Percentiles rank a stretch among this genome's conserved stretches.
Evolutionary conservation across 2,329 filamentous ascomycete genomes (phyloP).

Genomic region (Microsporum canis): DNA sequence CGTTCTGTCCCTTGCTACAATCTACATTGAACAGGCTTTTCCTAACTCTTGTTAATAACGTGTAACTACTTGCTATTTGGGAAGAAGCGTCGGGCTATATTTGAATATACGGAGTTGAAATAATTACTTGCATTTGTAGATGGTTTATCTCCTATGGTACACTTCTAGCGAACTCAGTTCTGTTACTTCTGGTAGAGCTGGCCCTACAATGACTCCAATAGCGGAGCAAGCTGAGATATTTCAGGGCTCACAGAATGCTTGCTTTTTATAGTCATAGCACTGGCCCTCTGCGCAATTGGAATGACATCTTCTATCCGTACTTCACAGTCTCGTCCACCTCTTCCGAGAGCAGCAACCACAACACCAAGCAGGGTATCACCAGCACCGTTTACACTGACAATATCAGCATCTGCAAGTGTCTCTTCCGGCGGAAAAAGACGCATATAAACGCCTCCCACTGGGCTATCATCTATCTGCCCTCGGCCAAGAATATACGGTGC

Average conservation of each 20-base stretch:
- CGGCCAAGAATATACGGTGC: slow-evolving; percentile 62
- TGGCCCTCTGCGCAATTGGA: slow-evolving; percentile 69
- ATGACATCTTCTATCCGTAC: slow-evolving; percentile 52
- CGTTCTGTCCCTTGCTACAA: neutral
- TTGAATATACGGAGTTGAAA: neutral
- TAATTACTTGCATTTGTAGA: neutral
- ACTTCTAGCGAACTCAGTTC: no score
- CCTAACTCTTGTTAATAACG: neutral
- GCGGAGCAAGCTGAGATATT: slow-evolving; percentile 17
- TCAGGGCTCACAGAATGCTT: slow-evolving; percentile 52
- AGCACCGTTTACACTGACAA: slow-evolving; percentile 86
- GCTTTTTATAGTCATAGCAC: slow-evolving; percentile 66
- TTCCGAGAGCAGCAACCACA: slow-evolving; percentile 64
- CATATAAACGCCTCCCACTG: slow-evolving; percentile 77
- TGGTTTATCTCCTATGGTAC: neutral
- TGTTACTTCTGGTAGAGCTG: neutral
- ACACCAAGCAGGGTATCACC: slow-evolving; percentile 89
- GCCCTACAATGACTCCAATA: neutral
- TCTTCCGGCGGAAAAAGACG: slow-evolving; percentile 57
- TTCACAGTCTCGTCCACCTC: slow-evolving; percentile 33
- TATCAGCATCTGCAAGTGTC: slow-evolving; percentile 47
- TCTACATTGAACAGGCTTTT: no score
- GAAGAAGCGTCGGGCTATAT: neutral
- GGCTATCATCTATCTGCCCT: slow-evolving; percentile 24
- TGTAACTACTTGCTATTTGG: neutral